Evolutionary conservation across 2,329 filamentous ascomycete species (phyloP).

Genomic region (Chaetothyriales sp.): DNA sequence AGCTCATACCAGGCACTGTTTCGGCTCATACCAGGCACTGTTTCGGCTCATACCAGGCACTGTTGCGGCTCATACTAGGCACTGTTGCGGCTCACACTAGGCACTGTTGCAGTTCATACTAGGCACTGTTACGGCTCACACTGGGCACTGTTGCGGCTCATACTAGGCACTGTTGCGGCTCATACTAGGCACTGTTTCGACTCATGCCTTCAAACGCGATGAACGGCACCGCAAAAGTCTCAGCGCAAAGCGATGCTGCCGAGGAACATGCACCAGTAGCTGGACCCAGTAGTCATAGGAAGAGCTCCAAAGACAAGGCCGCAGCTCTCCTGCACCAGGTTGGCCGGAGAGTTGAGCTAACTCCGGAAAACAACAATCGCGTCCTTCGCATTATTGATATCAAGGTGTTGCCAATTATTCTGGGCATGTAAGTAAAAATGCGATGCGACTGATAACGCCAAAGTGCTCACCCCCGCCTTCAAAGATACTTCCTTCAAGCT

Average conservation of each 20-base stretch:
- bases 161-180: not conserved
- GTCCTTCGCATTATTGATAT: slow-evolving; percentile 40
- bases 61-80: not conserved
- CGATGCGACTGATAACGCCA: not conserved
- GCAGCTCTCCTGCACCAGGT: slow-evolving; percentile 36
- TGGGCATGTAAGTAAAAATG: slow-evolving; percentile 34
- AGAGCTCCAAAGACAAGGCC: slow-evolving; percentile 31
- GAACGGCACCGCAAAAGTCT: not conserved
- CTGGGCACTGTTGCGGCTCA: too few relatives aligned
- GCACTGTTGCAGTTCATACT: too few relatives aligned
- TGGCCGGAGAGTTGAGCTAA: slow-evolving; percentile 35
- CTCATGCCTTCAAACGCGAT: not conserved
- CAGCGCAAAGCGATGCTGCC: not conserved
- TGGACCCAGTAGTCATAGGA: not conserved
- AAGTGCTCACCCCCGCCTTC: not conserved
- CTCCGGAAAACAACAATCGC: slow-evolving; percentile 39
- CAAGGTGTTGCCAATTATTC: slow-evolving; percentile 40
- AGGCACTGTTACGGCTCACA: not conserved
- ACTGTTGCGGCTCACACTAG: not conserved
- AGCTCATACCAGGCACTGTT: not conserved
- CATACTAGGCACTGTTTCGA: not conserved
- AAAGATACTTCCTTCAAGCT: slow-evolving; percentile 43
- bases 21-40: not conserved
- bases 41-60: not conserved
- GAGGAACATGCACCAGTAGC: not conserved